These are phyloP conservation scores for Gentiana dahurica DNA, from an alignment of 257 asterid species.

Conservation along the genomic window DNA sequence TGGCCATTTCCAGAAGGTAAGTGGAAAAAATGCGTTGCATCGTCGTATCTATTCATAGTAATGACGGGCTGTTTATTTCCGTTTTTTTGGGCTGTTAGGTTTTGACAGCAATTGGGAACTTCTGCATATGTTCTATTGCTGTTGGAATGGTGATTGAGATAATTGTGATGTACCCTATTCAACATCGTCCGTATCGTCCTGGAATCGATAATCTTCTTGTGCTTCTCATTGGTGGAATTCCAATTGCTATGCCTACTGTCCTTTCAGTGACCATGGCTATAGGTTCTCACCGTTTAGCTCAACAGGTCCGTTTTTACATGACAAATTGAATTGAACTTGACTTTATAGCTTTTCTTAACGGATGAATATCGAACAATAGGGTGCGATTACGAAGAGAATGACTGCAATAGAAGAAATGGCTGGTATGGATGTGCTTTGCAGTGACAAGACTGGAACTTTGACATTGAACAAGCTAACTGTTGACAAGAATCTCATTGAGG, in stretches of 20 bases:
- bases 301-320: slow-evolving; percentile 37
- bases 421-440: slow-evolving; percentile 87
- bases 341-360: no score
- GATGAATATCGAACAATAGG: slow-evolving; percentile 12
- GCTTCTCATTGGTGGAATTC: slow-evolving; percentile 78
- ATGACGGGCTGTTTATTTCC: not conserved
- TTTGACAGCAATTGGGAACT: slow-evolving; percentile 68
- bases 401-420: slow-evolving; percentile 94
- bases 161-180: slow-evolving; percentile 71
- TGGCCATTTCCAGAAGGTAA: slow-evolving; percentile 84
- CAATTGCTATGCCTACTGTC: slow-evolving; percentile 91
- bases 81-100: slow-evolving; percentile 28
- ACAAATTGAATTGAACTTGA: not conserved
- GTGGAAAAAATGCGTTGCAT: no score
- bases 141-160: slow-evolving; percentile 54
- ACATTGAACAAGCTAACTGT: slow-evolving; percentile 75
- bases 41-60: no score
- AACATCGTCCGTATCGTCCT: slow-evolving; percentile 47
- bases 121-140: slow-evolving; percentile 68
- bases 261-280: slow-evolving; percentile 85
- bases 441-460: slow-evolving; percentile 86
- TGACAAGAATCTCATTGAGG: slow-evolving; percentile 56
- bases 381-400: slow-evolving; percentile 89
- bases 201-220: slow-evolving; percentile 73
- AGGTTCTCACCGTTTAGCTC: slow-evolving; percentile 73